Conservation (phyloP, 2,329 filamentous ascomycete genomes). For the Simplicillium aogashimaense region DNA sequence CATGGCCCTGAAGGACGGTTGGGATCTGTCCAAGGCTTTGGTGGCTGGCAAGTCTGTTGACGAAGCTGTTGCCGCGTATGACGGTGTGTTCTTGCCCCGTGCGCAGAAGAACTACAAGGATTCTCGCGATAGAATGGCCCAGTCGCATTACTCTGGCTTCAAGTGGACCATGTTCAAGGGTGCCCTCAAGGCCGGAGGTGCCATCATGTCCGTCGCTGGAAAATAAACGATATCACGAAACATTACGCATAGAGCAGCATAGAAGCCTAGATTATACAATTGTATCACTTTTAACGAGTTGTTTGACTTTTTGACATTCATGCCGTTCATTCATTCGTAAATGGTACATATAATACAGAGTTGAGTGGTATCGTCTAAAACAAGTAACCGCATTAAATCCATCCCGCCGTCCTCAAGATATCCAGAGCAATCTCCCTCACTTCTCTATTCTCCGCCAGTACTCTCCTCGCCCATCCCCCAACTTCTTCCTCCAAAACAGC, state of each 20-base stretch:
- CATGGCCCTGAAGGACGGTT: conserved; percentile 30
- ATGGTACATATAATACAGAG: no score
- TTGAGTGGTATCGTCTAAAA: no score
- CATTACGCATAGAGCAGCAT: no score
- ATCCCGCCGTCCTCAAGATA: conserved; percentile 5
- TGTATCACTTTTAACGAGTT: no score
- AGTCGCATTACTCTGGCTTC: conserved; percentile 5
- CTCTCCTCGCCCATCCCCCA: conserved; percentile 5
- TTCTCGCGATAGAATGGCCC: conserved; percentile 7
- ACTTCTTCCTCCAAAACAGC: conserved; percentile 6
- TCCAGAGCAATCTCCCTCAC: conserved; percentile 6
- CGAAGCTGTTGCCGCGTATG: conserved; percentile 19
- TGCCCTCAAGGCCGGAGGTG: conserved; percentile 3
- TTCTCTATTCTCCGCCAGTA: conserved; percentile 6
- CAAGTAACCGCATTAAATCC: conserved; percentile 1
- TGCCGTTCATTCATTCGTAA: no score
- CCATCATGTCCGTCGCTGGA: background rate
- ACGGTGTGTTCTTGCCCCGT: conserved; percentile 21
- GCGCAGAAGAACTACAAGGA: conserved; percentile 12
- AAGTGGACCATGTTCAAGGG: conserved; percentile 6
- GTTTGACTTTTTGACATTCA: no score
- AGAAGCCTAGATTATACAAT: no score
- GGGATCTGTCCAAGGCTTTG: conserved; percentile 26
- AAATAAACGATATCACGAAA: background rate
- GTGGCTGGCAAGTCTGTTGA: conserved; percentile 13